Evolutionary conservation across 192 early-diverging fungal genomes (phyloP).

Genomic region (Anaeromyces robustus): DNA sequence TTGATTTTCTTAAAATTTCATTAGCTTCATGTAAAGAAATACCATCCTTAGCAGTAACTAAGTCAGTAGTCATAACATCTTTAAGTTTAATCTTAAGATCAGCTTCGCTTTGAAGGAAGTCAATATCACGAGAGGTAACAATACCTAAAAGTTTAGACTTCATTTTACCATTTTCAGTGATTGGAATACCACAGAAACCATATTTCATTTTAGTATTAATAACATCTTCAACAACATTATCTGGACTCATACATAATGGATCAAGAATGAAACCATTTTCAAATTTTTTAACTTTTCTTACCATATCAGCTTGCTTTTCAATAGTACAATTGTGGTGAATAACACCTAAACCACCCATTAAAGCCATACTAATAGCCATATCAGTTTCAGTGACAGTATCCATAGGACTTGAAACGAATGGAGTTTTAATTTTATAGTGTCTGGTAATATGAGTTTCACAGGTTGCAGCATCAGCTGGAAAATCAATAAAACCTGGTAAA

Average conservation of each 20-base stretch:
- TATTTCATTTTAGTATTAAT: conserved; percentile 66
- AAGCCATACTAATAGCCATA: conserved; percentile 97
- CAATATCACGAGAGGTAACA: conserved; percentile 91
- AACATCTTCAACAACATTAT: conserved; percentile 72
- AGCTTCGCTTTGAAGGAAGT: conserved; percentile 49
- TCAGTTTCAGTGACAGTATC: conserved; percentile 93
- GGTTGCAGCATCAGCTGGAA: conserved; percentile 60
- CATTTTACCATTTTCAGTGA: conserved; percentile 79
- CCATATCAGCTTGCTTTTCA: conserved; percentile 95
- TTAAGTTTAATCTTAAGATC: conserved; percentile 46
- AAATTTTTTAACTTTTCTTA: conserved; percentile 90
- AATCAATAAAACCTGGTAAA: conserved; percentile 90
- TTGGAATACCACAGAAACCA: conserved; percentile 93
- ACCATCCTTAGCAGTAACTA: conserved; percentile 71
- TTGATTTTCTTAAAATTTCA: conserved; percentile 65
- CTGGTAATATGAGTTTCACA: conserved; percentile 79
- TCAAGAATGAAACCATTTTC: conserved; percentile 98
- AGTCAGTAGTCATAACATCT: conserved; percentile 78
- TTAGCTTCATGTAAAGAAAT: conserved; percentile 85
- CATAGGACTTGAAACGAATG: conserved; percentile 92
- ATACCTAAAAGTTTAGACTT: conserved; percentile 85
- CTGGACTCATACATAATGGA: conserved; percentile 69
- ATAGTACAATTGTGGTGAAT: conserved; percentile 96
- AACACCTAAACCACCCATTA: conserved; percentile 87
- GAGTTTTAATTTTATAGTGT: conserved; percentile 80